phyloP scores from a whole-genome alignment of 768 basidiomycete species.

The Russula brevipes region DNA sequence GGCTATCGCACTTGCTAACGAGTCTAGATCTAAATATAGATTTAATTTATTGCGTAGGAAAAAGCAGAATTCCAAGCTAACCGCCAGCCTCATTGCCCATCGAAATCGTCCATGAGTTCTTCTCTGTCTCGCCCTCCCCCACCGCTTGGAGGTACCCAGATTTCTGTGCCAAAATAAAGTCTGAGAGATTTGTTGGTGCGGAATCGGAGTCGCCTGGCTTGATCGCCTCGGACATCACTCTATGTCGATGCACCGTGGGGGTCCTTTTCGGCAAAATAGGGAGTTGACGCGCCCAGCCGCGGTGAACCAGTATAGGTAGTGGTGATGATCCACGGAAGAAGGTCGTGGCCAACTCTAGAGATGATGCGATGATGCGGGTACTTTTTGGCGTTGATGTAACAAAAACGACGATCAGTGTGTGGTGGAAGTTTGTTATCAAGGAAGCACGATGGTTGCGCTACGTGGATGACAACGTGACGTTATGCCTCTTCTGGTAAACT shows the following conservation, averaged over 20 bases:
- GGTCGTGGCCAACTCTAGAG: background rate
- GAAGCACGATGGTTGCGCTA: background rate
- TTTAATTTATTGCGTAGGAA: background rate
- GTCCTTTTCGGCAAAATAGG: background rate
- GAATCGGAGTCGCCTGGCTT: background rate
- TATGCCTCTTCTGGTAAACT: background rate
- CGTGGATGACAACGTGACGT: background rate
- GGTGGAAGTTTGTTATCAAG: background rate
- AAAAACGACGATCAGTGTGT: background rate
- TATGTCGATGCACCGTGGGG: background rate
- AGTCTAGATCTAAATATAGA: slow-evolving; percentile 73
- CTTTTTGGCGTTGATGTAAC: background rate
- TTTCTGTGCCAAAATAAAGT: slow-evolving; percentile 23
- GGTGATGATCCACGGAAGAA: slow-evolving; percentile 11
- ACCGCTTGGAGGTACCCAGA: slow-evolving; percentile 20
- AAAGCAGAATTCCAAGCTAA: slow-evolving; percentile 32
- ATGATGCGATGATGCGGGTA: background rate
- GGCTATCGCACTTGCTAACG: slow-evolving; percentile 77
- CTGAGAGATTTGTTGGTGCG: background rate
- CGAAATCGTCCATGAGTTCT: slow-evolving; percentile 65
- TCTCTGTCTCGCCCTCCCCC: slow-evolving; percentile 7
- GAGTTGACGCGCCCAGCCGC: background rate
- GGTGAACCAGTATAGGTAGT: background rate
- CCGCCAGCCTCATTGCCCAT: slow-evolving; percentile 99
- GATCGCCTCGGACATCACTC: slow-evolving; percentile 4